Percentiles rank a stretch among this genome's conserved stretches.
Evolutionary conservation across 129 eudicot genomes (phyloP).

Genomic region (Pseudognaphalium luteoalbum): DNA sequence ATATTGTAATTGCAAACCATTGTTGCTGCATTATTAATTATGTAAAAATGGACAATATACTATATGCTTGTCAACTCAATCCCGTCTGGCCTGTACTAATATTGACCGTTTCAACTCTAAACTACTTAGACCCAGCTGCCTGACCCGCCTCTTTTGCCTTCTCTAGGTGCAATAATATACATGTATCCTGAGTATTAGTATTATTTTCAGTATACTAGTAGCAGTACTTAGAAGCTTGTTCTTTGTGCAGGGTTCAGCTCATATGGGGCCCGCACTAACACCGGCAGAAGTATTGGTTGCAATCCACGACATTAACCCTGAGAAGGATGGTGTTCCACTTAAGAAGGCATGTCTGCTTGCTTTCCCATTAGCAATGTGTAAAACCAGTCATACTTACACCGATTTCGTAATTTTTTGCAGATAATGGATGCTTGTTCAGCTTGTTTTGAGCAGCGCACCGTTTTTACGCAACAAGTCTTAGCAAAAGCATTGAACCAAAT

Average conservation of each 20-base stretch:
- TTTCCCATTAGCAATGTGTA: conserved; percentile 13
- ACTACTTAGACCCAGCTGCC: no score
- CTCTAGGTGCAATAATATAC: not conserved
- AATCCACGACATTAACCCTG: conserved; percentile 83
- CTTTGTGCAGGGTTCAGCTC: conserved; percentile 83
- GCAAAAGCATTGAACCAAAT: conserved; percentile 88
- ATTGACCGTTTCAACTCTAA: no score
- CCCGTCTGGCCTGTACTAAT: no score
- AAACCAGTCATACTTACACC: conserved; percentile 2
- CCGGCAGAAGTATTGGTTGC: conserved; percentile 98
- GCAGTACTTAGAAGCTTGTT: conserved; percentile 16
- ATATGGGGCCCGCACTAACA: conserved; percentile 92
- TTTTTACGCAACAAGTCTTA: conserved; percentile 88
- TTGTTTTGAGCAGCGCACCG: conserved; percentile 95
- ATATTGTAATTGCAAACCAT: no score
- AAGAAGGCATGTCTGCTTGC: conserved; percentile 62
- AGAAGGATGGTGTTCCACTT: conserved; percentile 79
- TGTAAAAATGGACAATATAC: no score
- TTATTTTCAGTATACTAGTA: not conserved
- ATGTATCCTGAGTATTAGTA: not conserved
- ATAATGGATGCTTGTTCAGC: conserved; percentile 96
- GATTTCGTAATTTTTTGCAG: conserved; percentile 41
- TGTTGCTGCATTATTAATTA: no score
- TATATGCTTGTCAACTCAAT: no score
- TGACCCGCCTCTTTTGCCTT: no score